Evolutionary conservation across 768 basidiomycete species (phyloP).

Genomic region (Termitomyces sp.): DNA sequence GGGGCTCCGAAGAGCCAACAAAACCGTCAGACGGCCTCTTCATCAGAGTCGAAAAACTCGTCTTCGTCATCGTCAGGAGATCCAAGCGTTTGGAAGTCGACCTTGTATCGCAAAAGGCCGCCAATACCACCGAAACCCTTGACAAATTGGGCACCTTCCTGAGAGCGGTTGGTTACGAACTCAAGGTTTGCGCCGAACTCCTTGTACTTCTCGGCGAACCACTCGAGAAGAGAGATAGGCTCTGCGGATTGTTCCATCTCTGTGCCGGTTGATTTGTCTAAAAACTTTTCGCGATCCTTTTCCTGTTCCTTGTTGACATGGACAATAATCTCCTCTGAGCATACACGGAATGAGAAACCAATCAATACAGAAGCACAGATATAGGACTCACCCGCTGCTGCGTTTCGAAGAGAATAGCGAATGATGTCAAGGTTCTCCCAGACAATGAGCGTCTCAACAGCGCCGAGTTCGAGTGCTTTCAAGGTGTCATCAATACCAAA

Average conservation of each 20-base stretch:
- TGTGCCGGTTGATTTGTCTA: slow-evolving; percentile 87
- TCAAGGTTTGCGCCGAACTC: slow-evolving; percentile 95
- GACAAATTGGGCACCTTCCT: slow-evolving; percentile 97
- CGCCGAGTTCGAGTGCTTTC: slow-evolving; percentile 92
- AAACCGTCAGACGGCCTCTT: slow-evolving; percentile 77
- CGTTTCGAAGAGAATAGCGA: slow-evolving; percentile 85
- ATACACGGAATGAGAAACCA: not conserved
- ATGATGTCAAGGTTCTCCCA: slow-evolving; percentile 97
- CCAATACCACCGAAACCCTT: slow-evolving; percentile 99
- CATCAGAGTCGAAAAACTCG: slow-evolving; percentile 77
- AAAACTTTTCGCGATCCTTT: slow-evolving; percentile 91
- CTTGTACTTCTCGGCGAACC: slow-evolving; percentile 99
- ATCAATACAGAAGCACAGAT: not conserved
- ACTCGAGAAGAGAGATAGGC: slow-evolving; percentile 86
- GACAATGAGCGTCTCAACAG: slow-evolving; percentile 95
- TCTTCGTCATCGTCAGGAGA: slow-evolving; percentile 79
- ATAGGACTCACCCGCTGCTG: slow-evolving; percentile 66
- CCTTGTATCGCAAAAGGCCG: slow-evolving; percentile 93
- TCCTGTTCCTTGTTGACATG: slow-evolving; percentile 79
- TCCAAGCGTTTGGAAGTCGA: slow-evolving; percentile 84
- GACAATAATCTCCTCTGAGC: slow-evolving; percentile 74
- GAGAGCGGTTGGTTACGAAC: slow-evolving; percentile 94
- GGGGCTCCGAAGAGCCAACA: slow-evolving; percentile 85
- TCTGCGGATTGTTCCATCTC: slow-evolving; percentile 93
- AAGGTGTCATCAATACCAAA: slow-evolving; percentile 97